Evolutionary conservation across 768 basidiomycete species (phyloP), one percentile per base, ranked within the genome.

Genomic region (Butyriboletus loyo): DNA sequence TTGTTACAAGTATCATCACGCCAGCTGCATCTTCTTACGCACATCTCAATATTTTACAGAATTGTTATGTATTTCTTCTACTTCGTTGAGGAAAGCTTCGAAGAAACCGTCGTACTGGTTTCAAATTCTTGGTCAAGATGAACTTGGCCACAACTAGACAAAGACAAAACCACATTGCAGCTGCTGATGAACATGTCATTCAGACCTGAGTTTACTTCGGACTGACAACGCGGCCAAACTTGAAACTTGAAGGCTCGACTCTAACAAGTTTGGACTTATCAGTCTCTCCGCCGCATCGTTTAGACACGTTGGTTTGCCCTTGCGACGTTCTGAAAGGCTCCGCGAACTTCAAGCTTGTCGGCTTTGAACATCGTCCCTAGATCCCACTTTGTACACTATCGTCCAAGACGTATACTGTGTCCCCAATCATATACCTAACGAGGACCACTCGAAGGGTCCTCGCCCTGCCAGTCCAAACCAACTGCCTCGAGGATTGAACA

Each of bases 371-470:
- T 40, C 22, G 35, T n/a, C 42, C 27, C 10, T 54, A 89, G 87
- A 89, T 67, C 84, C 85, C 21, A 81, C 84, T 5, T 68, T 77
- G 50, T 89, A 79, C 66, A 81, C 78, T 3, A 86, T 89, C 61
- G 69, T 81, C 38, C 87, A 89, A 63, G 80, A 85, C 45, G 82
- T 89, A 41, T 61, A 67, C 47, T 66, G 64, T 41, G 59, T 73
- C 25, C 59, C 60, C 15, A 65, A 70, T 28, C 35, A 46, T 22
- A 58, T 59, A 25, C 60, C 72, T 25, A 63, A 58, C 13, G 53
- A 53, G 39, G 48, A 45, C 34, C 47, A 49, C 15, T 45, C 58
- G 6, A 55, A 49, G n/a, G 66, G 69, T 2, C 58, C 67, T 15
- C 66, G 60, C 8, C 65, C 59, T 22, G 59, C 68, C n/a, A n/a